phyloP scores from a whole-genome alignment of 1,139 yeast genomes.

The Pneumocystis canis region DNA sequence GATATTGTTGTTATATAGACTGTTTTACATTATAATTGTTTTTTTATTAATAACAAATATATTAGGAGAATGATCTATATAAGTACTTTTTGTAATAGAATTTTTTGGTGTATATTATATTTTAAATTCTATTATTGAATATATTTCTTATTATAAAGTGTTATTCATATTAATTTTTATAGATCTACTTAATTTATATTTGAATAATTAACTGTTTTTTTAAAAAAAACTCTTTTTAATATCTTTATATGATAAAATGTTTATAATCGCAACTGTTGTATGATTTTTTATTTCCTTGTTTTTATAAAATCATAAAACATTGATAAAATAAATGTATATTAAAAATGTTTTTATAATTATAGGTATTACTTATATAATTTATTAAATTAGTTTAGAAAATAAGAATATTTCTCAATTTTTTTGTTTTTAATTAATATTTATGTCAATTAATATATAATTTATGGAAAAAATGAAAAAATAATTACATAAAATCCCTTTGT shows the following conservation, averaged over 20 bases:
- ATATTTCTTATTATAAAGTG: constrained; percentile 70
- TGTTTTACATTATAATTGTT: not conserved
- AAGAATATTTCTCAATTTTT: too few species aligned
- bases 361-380: too few species aligned
- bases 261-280: constrained; percentile 44
- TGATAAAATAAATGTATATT: not conserved
- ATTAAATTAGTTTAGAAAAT: too few species aligned
- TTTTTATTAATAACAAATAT: not conserved
- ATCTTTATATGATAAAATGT: constrained; percentile 47
- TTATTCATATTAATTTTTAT: constrained; percentile 73
- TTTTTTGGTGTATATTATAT: constrained; percentile 65
- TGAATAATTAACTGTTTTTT: not conserved
- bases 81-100: not conserved
- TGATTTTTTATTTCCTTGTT: constrained; percentile 66
- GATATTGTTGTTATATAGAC: not conserved
- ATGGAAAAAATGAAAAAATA: not conserved
- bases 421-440: constrained; percentile 45
- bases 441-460: not conserved
- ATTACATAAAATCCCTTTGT: constrained; percentile 15
- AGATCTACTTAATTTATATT: constrained; percentile 43
- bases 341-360: not conserved
- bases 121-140: constrained; percentile 75
- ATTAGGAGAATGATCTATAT: not conserved
- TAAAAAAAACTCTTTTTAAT: not conserved
- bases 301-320: constrained; percentile 73